Base-by-base conservation (phyloP, 23 red algal species). In the Gracilariopsis chorda region DNA sequence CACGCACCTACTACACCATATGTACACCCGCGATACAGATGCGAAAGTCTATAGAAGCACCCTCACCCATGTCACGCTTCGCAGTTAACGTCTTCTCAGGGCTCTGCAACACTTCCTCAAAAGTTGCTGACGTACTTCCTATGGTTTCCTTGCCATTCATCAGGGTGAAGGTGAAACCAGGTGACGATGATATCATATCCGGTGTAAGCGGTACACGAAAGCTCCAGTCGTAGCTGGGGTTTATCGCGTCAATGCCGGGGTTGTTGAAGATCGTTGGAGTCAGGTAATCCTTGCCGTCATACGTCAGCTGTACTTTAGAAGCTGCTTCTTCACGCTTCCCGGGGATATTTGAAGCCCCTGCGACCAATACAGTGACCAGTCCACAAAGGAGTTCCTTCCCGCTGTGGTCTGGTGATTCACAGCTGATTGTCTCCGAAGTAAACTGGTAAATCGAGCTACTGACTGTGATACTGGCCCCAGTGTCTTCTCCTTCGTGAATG, bases 291-390 rank as follows among this genome's bases (percentile, higher is more conserved):
- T 63, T 33, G 4, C 30, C 40, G 17, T 24, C 52, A 71, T 53
- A 80, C 19, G 36, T 63, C 53, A 91, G 28, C 23, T 80, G 51
- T 21, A 79, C 73, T 28, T 73, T 48, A 10, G 88, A 69, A 4
- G 74, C 61, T 11, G 71, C 32, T 42, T 64, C 33, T 48, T 91
- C 57, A 10, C 51, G 75, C 4, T 13, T 23, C 42, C 75, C 88
- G 40, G 77, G 57, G 42, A 91, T 60, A 28, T 82, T 59, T 30
- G 67, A 79, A 21, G 75, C 88, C 24, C 75, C 88, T 25, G 88
- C 72, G 28, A 91, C 77, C 32, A 91, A 39, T 25, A 91, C 77
- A 11, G 88, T 91, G 14, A 58, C 44, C 12, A 91, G 39, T 10
- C 88, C 88, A 29, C 58, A 68, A 11, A 80, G 55, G 21, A 43